Base-by-base conservation (phyloP, 2,329 filamentous ascomycete species). In the Trichoderma sp. region DNA sequence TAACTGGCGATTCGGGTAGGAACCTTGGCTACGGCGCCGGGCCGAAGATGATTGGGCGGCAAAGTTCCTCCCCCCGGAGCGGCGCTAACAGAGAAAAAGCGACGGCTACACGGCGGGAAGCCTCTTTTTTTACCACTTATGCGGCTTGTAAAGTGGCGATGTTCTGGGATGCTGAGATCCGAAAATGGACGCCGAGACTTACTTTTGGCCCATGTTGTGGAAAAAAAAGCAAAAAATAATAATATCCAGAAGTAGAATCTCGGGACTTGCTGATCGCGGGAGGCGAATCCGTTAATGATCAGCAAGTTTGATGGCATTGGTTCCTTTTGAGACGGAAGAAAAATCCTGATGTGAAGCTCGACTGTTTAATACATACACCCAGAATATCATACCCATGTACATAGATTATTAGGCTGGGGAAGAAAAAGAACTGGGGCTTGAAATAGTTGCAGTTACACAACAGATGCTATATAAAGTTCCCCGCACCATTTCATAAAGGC, bases 51-150 rank as follows among this genome's bases (percentile, higher is more conserved):
- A 68, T 68, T 68, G 66, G 66, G 37, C 11, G 37, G 35, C 16
- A 68, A 68, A 68, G 66, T 68, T 68, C 66, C 66, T 49, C 14
- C 52, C 16, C 1, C 4, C 24, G 29, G 40, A 33, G 47, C n/a
- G 40, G 56, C 64, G 64, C 64, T 67, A 67, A 67, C 35, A 40
- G 21, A 21, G n/a, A 24, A 21, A 24, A 49, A 56, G 37, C 14
- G 19, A 57, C 4, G 49, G 61, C 19, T 40, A 40, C 49, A 64
- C 33, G 31, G 37, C 43, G 40, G 33, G 53, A 27, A 40, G 24
- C n/a, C 60, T 37, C 16, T 43, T 43, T 19, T 19, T 19, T 19
- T n/a, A 7, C 2, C 5, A 35, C 33, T 35, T 43, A 66, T 27
- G 53, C 53, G 21, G 55, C 64, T n/a, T 29, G 21, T 7, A 47